Base-by-base conservation (phyloP, 169 alveolate genomes). In the Cryptosporidium felis region DNA sequence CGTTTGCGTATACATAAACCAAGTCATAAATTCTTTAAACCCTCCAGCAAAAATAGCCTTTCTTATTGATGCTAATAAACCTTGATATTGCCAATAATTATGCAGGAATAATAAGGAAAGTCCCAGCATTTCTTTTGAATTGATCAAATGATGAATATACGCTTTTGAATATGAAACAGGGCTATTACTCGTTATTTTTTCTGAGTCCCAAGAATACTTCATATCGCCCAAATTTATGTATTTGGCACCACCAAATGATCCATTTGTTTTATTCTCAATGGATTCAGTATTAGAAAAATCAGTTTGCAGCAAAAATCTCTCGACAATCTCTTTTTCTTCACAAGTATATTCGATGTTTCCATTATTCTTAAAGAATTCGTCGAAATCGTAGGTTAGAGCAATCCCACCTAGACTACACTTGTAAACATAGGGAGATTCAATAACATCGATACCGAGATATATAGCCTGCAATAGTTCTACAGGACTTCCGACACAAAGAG, bases 31-130 rank as follows among this genome's bases (percentile, higher is more conserved):
- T 4, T 74, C 74, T 16, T 53, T 42, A 53, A 53, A 49, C 23
- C 53, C 26, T 9, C 67, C 85, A 53, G 16, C 41, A 32, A 49
- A 0, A 18, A 74, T 74, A 21, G 85, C 44, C 23, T 23, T 74
- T n/a, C 85, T 74, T 53, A 74, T 23, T 53, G 74, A 74, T 60
- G 30, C 38, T 56, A 74, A 74, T 49, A 74, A 56, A 34, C 59
- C 40, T 58, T 74, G 85, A 49, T 74, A 74, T 74, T 74, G 65
- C 85, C 85, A 74, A 56, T 74, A 74, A 38, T 74, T 74, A 59
- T 74, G 85, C 67, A 74, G 36, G 45, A 74, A 74, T 74, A 74
- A 58, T 34, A 56, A 40, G 8, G 85, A 53, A 51, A 74, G 21
- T 16, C 74, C 85, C 18, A 74, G 41, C 16, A 74, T 74, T 40